These are phyloP conservation scores for Penicillium sumatraense DNA, from an alignment of 2,329 filamentous ascomycete species.

Conservation along the genomic window DNA sequence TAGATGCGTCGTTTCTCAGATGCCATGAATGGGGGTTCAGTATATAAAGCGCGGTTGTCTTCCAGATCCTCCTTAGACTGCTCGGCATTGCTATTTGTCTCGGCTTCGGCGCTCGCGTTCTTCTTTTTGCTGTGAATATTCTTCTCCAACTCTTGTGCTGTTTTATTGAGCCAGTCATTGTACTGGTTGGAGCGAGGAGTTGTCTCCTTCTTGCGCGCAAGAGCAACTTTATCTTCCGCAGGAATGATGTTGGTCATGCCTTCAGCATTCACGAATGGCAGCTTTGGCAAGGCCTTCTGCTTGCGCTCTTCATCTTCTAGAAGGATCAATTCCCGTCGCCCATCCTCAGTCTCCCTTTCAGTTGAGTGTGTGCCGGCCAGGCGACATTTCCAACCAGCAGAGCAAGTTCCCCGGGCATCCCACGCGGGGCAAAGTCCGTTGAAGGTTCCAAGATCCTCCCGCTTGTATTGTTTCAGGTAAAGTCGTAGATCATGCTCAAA, in stretches of 20 bases:
- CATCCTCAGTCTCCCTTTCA: constrained; percentile 77
- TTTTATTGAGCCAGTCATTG: constrained; percentile 75
- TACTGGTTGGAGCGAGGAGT: constrained; percentile 78
- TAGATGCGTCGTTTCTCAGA: constrained; percentile 95
- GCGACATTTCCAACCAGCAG: constrained; percentile 90
- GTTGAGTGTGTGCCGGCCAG: constrained; percentile 86
- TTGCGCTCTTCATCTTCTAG: constrained; percentile 60
- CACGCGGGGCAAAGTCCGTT: constrained; percentile 81
- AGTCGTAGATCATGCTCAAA: constrained; percentile 81
- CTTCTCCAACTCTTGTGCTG: constrained; percentile 55
- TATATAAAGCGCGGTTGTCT: constrained; percentile 78
- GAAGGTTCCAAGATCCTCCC: constrained; percentile 77
- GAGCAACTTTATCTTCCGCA: constrained; percentile 70
- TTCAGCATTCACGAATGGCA: constrained; percentile 49
- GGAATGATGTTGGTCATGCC: constrained; percentile 78
- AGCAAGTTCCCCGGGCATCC: constrained; percentile 74
- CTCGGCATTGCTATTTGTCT: constrained; percentile 25
- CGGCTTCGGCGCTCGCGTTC: constrained; percentile 37
- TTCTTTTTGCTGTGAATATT: constrained; percentile 53
- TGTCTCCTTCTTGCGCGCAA: constrained; percentile 72
- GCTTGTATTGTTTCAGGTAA: constrained; percentile 82
- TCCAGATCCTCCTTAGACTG: constrained; percentile 50
- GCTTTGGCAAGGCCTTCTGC: constrained; percentile 39
- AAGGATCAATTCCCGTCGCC: constrained; percentile 79
- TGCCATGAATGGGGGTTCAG: constrained; percentile 84